Base-by-base conservation (phyloP, 2,329 filamentous ascomycete genomes). In the Chaetothyriales sp. region DNA sequence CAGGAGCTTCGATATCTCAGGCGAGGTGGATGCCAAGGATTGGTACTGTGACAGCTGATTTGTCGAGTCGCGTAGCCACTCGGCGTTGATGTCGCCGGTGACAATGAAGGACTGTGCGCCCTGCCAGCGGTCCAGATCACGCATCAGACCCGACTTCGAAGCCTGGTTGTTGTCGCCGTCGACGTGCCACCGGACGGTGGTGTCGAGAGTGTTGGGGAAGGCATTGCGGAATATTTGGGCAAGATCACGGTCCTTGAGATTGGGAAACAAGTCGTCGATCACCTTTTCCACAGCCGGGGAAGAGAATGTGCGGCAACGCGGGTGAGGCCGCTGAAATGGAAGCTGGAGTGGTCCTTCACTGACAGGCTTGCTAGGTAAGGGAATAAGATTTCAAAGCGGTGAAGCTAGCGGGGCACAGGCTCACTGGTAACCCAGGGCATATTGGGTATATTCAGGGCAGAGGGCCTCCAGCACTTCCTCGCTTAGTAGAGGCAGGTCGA, bases 21-120 rank as follows among this genome's bases (percentile, higher is more conserved):
- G 78, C 63, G 97, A 89, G 57, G 87, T 86, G 62, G 82, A 86
- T 2, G 89, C 85, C 20, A 98, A 73, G 0, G 78, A 72, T 65
- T 95, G 90, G 64, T 98, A 98, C 50, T 92, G 89, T 1, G 84
- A 80, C 49, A 98, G 71, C 68, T 98, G 92, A 67, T 97, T 97
- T 9, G 89, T 94, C 9, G 87, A 94, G 68, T 95, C 57, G 49
- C 89, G 81, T 48, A 95, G 72, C 89, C 89, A 95, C 67, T 94
- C 88, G 0, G 89, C 89, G 62, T 94, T 86, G 65, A 95, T 95
- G 61, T 95, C 88, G 48, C 88, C 88, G 0, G 88, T 95, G 48
- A 94, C 94, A 58, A 97, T 84, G 66, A 97, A 97, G 9, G 85
- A 89, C 63, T 97, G 90, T 0, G 86, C 75, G 0, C 89, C 89